Base-by-base conservation (phyloP, 495 filamentous ascomycete genomes). In the Trichoderma erinaceum region DNA sequence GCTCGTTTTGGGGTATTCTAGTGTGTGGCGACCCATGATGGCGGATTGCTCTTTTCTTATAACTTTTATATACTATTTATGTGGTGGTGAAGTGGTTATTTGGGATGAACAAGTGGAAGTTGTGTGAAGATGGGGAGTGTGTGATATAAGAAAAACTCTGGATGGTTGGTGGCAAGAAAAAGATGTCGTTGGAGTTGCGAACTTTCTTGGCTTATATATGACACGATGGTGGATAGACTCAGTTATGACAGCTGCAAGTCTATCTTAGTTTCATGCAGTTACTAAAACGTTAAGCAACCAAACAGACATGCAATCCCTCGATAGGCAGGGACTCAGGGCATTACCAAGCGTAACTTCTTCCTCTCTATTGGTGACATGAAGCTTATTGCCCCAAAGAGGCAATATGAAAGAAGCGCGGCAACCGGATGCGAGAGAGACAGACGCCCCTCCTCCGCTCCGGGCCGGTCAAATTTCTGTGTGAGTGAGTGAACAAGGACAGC, bases 1-100 rank as follows among this genome's bases (percentile, higher is more conserved):
- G 27, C 80, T 72, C 67, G 83, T 80, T 72, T 86, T 88, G 35
- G 90, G 90, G 67, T 93, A 93, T 66, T 87, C 84, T 35, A 92
- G 81, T 12, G 80, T 75, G 41, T 75, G 70, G 27, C 76, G 75
- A 63, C 81, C 77, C 83, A 85, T 86, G 8, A 73, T 79, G 66
- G 11, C 18, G 68, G 2, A 56, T 50, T n/a, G n/a, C n/a, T n/a
- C n/a, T 27, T 25, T 32, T 41, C 15, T 63, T 63, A 15, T 25
- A 29, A 29, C 29, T 29, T 29, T 29, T 29, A n/a, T 63, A 15
- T 63, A 35, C 13, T 63, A 13, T 63, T 15, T 35, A 3, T n/a
- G 1, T 63, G 58, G 16, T 64, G 41, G 16, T n/a, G 41, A 43
- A 8, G 27, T 15, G n/a, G 23, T 38, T 38, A 7, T 7, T 38